These are phyloP conservation scores for Iris macrosiphon DNA, from an alignment of 106 monocot genomes.

Conservation along the genomic window DNA sequence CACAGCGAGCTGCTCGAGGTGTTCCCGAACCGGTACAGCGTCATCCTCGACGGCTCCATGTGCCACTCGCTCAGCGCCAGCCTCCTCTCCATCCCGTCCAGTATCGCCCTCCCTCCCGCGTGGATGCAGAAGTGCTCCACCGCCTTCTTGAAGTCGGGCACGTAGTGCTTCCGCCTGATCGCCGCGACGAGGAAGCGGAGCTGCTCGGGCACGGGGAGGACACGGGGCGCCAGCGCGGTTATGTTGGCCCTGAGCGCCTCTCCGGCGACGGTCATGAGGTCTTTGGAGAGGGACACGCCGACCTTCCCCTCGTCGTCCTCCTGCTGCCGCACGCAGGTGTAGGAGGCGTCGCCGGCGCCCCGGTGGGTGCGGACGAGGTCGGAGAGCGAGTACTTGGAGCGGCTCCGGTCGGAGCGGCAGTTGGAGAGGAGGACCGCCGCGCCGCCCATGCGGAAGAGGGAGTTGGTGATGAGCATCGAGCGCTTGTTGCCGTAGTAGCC, in stretches of 20 bases:
- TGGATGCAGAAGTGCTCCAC: constrained; percentile 90
- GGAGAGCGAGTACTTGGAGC: constrained; percentile 14
- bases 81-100: not conserved
- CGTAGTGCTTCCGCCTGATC: constrained; percentile 13
- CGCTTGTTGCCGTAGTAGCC: constrained; percentile 22
- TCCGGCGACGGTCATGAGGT: constrained; percentile 15
- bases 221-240: constrained; percentile 5
- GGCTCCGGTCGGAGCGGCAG: not conserved
- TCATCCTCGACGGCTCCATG: constrained; percentile 10
- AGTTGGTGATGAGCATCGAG: constrained; percentile 21
- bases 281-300: constrained; percentile 16
- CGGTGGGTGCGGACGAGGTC: constrained; percentile 13
- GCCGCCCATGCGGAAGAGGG: constrained; percentile 18
- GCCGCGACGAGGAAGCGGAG: constrained; percentile 2
- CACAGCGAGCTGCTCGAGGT: constrained; percentile 4
- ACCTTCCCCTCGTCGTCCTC: constrained; percentile 14
- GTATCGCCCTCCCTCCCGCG: constrained; percentile 55
- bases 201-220: constrained; percentile 14
- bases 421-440: constrained; percentile 23
- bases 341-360: constrained; percentile 9
- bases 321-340: constrained; percentile 11
- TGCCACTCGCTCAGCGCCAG: not conserved
- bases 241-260: constrained; percentile 19
- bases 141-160: constrained; percentile 72
- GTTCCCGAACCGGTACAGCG: constrained; percentile 4